Percentiles rank a stretch among this genome's conserved stretches.
Evolutionary conservation across 2,329 filamentous ascomycete species (phyloP).

Genomic region (Coniochaeta sp.): DNA sequence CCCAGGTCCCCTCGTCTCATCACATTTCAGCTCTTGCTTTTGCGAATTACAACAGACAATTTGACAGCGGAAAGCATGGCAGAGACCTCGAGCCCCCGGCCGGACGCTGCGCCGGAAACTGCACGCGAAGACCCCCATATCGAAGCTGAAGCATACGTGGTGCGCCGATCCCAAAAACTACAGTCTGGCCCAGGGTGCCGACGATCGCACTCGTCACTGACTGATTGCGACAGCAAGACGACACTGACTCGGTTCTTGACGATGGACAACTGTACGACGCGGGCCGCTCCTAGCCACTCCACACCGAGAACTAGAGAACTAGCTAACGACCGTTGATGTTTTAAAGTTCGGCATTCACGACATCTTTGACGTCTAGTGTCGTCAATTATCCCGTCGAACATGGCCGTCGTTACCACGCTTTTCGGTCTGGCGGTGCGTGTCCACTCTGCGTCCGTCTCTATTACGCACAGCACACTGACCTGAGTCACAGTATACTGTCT

Average conservation of each 20-base stretch:
- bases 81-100: background rate
- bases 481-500: slow-evolving; percentile 9
- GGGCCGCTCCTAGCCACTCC: background rate
- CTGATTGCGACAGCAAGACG: background rate
- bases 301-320: background rate
- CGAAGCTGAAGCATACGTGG: background rate
- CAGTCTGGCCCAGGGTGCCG: background rate
- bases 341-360: slow-evolving; percentile 12
- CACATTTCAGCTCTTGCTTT: background rate
- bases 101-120: background rate
- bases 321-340: background rate
- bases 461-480: background rate
- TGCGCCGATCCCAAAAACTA: background rate
- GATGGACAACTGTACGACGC: slow-evolving; percentile 6
- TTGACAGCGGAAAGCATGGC: background rate
- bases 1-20: background rate
- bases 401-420: slow-evolving; percentile 25
- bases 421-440: slow-evolving; percentile 18
- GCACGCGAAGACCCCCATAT: background rate
- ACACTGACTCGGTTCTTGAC: slow-evolving; percentile 4
- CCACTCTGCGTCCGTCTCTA: background rate
- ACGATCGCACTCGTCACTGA: background rate
- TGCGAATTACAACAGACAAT: background rate
- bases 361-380: slow-evolving; percentile 19
- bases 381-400: slow-evolving; percentile 21